These are phyloP conservation scores for Eurotiales sp. DNA, from an alignment of 2,329 filamentous ascomycete species.

Conservation along the genomic window DNA sequence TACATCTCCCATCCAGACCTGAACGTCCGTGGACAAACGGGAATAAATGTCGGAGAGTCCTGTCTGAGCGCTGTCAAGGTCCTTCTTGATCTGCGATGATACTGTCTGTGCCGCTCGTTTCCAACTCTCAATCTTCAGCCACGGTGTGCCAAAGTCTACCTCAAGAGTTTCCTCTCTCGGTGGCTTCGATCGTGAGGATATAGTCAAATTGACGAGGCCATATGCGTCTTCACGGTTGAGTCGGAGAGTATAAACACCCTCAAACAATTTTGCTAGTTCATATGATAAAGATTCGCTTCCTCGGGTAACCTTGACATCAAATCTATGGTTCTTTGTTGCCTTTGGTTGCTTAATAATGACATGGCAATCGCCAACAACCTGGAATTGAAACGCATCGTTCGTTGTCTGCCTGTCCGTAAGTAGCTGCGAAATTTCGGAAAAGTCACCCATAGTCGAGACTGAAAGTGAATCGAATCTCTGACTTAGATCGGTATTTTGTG, in stretches of 20 bases:
- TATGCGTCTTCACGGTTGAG: conserved; percentile 49
- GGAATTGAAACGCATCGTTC: conserved; percentile 47
- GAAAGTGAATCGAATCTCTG: conserved; percentile 16
- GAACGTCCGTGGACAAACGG: conserved; percentile 36
- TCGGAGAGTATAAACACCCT: conserved; percentile 51
- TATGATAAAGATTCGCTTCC: conserved; percentile 39
- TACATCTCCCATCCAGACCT: conserved; percentile 35
- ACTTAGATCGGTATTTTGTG: conserved; percentile 15
- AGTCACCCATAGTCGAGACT: conserved; percentile 23
- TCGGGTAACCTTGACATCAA: conserved; percentile 49
- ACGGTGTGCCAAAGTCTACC: conserved; percentile 45
- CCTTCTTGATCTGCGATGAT: conserved; percentile 33
- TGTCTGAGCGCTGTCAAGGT: conserved; percentile 36
- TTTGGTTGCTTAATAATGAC: conserved; percentile 50
- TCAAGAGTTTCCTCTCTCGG: conserved; percentile 32
- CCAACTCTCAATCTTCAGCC: conserved; percentile 46
- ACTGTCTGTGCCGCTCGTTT: conserved; percentile 37
- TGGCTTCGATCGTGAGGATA: conserved; percentile 37
- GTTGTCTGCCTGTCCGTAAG: conserved; percentile 23
- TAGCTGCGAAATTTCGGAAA: conserved; percentile 23
- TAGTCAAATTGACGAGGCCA: conserved; percentile 47
- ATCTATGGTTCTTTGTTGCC: conserved; percentile 43
- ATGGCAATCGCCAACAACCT: conserved; percentile 52
- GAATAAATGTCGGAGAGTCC: conserved; percentile 35
- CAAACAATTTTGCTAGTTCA: conserved; percentile 49